phyloP scores from a whole-genome alignment of 208 protist species.

The Leishmania major region DNA sequence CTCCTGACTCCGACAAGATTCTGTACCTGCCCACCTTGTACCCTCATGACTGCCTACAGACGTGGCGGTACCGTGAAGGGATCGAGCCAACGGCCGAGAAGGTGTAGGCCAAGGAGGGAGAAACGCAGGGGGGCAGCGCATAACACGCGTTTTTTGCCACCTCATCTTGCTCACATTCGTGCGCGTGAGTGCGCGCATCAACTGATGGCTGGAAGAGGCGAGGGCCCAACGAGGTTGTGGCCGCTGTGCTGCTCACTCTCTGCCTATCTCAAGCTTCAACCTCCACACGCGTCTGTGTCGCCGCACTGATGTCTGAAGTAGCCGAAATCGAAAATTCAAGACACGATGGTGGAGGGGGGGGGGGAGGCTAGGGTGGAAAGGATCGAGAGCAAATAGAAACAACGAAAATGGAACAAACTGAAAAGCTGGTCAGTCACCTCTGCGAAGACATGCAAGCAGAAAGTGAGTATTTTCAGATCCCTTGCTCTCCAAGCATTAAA shows the following conservation, averaged over 20 bases:
- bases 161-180: not conserved
- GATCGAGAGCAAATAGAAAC: not conserved
- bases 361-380: not conserved
- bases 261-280: too few relatives aligned
- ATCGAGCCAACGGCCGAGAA: constrained; percentile 26
- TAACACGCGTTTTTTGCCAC: not conserved
- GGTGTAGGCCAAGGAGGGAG: constrained; percentile 5
- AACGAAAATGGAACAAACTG: not conserved
- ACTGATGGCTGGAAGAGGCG: not conserved
- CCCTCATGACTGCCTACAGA: constrained; percentile 87
- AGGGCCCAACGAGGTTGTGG: not conserved
- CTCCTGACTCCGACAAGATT: constrained; percentile 89
- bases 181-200: too few relatives aligned
- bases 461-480: not conserved
- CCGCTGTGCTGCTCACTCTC: not conserved
- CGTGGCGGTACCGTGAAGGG: constrained; percentile 63
- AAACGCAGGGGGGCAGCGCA: not conserved
- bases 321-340: too few relatives aligned
- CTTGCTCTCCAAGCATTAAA: not conserved
- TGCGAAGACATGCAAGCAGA: not conserved
- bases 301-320: not conserved
- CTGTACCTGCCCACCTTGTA: constrained; percentile 93
- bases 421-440: not conserved
- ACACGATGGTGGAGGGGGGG: not conserved
- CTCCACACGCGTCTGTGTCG: not conserved